Evolutionary conservation across 1,139 yeast genomes (phyloP), one percentile per base, ranked within the genome.

Genomic region (Scheffersomyces segobiensis): DNA sequence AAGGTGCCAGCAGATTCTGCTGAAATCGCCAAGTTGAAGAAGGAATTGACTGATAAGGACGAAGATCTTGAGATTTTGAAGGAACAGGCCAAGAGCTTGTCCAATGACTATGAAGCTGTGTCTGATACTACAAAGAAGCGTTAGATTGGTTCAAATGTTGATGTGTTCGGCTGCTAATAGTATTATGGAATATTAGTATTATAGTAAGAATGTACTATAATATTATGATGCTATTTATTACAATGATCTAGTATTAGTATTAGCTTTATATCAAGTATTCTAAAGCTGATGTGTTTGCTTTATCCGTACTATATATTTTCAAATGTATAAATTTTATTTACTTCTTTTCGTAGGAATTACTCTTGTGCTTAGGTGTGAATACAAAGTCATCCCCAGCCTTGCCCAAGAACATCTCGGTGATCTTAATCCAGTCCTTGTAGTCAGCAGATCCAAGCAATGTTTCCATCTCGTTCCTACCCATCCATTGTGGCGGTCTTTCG

Each of bases 401-500:
- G 22, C 99, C 99, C 65, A 95, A 82, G 70, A 93, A 93, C 96
- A 93, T 86, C 72, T 96, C 99, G n/a, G 97, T 86, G 63, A 96
- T 86, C 74, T 93, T 95, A 72, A 95, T 91, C 99, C 99, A 95
- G 74, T 95, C 99, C 67, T 81, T 84, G 76, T 89, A 92, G 73
- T 93, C 96, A 5, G 87, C 78, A 52, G 96, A 88, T 0, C 96
- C 98, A 64, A 95, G 79, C 65, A 93, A 79, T 0, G 97, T 93
- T 74, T 95, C 99, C 69, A 93, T 75, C 60, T 95, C 99, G 71
- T 91, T 87, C 73, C 99, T 86, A n/a, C 98, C 98, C 66, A 78
- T 83, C 97, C 98, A 96, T 61, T 85, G 82, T 39, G 97, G 97
- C 21, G 99, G 97, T 69, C 99, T 86, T 74, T 95, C 96, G 71